Percentiles rank a stretch among this genome's conserved stretches.
Evolutionary conservation across 495 filamentous ascomycete genomes (phyloP).

Genomic region (Tuber calosporum): DNA sequence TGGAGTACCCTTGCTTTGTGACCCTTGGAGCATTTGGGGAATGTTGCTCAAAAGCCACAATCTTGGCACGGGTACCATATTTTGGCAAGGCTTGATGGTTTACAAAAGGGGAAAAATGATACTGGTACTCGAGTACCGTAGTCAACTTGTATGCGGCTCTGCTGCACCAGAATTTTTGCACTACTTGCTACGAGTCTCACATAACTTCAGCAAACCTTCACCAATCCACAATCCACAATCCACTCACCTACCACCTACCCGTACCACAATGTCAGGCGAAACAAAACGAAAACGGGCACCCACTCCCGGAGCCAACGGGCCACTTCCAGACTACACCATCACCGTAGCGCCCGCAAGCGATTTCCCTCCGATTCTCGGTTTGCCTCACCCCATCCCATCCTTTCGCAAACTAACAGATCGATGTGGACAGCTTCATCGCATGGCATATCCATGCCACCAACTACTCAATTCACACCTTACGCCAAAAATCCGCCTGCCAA

Average conservation of each 20-base stretch:
- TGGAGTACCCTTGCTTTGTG: no score
- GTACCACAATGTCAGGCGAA: conserved; percentile 21
- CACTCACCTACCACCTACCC: conserved; percentile 1
- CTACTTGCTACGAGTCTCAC: not conserved
- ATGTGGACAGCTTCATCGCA: conserved; percentile 30
- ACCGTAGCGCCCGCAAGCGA: conserved; percentile 19
- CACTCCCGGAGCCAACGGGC: not conserved
- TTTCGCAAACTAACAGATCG: conserved; percentile 12
- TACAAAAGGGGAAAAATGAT: no score
- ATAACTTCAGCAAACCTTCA: conserved; percentile 10
- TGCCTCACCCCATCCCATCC: not conserved
- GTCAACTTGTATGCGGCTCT: conserved; percentile 19
- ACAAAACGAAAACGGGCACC: conserved; percentile 35
- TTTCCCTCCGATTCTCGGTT: conserved; percentile 39
- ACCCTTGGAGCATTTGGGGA: no score
- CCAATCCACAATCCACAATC: not conserved
- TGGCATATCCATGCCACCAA: conserved; percentile 31
- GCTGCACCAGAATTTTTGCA: conserved; percentile 21
- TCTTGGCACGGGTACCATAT: no score
- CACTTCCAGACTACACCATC: conserved; percentile 24
- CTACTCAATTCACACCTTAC: conserved; percentile 29
- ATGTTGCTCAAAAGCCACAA: no score
- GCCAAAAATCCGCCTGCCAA: conserved; percentile 15
- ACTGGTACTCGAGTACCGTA: no score
- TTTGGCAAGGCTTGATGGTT: no score